These are phyloP conservation scores for Neonectria magnoliae DNA, from an alignment of 2,329 filamentous ascomycete genomes.

Conservation along the genomic window DNA sequence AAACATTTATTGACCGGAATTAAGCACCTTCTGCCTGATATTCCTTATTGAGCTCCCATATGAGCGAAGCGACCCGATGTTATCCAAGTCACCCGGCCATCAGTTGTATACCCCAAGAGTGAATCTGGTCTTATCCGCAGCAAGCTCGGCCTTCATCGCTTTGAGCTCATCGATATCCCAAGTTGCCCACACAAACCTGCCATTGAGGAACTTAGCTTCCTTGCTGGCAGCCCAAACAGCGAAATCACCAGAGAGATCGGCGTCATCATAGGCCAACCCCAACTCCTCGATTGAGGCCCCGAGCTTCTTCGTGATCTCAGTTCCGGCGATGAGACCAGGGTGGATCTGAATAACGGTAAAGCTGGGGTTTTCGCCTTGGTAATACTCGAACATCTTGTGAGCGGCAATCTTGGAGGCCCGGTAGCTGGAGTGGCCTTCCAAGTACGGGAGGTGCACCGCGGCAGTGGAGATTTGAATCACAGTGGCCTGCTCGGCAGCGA, in stretches of 20 bases:
- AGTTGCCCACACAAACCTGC: constrained; percentile 58
- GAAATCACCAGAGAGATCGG: constrained; percentile 53
- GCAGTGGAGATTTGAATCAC: constrained; percentile 39
- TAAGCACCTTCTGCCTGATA: not conserved
- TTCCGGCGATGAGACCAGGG: constrained; percentile 52
- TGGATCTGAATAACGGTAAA: constrained; percentile 54
- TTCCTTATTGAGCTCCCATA: not conserved
- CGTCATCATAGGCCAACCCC: constrained; percentile 30
- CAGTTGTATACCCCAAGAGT: constrained; percentile 15
- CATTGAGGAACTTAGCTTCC: constrained; percentile 58
- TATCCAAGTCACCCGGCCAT: not conserved
- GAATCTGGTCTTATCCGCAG: constrained; percentile 29
- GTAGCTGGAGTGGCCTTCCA: constrained; percentile 49
- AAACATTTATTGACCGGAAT: not conserved
- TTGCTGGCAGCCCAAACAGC: constrained; percentile 55
- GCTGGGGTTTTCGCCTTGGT: constrained; percentile 52
- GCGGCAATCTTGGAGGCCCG: constrained; percentile 54
- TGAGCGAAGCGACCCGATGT: not conserved
- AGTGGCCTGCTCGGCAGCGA: constrained; percentile 40
- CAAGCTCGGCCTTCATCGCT: constrained; percentile 48
- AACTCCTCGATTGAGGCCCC: constrained; percentile 16
- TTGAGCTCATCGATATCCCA: constrained; percentile 64
- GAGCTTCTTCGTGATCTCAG: constrained; percentile 38
- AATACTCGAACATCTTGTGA: constrained; percentile 53
- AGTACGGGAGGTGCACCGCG: constrained; percentile 37